Evolutionary conservation across 768 basidiomycete species (phyloP), one percentile per base, ranked within the genome.

Genomic region (Naematelia aurantialba): DNA sequence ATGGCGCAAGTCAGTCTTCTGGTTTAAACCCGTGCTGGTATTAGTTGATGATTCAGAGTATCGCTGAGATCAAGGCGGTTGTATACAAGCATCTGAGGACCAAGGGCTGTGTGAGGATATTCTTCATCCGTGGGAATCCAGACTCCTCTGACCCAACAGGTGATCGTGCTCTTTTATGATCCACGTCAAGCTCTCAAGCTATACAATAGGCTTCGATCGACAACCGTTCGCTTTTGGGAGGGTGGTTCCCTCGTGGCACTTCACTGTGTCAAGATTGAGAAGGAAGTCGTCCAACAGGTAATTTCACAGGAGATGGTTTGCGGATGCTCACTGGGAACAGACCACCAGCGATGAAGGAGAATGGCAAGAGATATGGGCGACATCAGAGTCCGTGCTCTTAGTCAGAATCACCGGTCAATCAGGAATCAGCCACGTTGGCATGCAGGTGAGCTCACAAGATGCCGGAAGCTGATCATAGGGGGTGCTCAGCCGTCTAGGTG

Each of bases 11-110:
- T 67, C 29, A 52, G 56, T n/a, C 27, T 17, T 19, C 13, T 17
- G 13, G n/a, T 25, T 11, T 12, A 19, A 21, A 2, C 21, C 11
- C 21, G 14, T 17, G 21, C 44, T 5, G 14, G 11, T 22, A 3
- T 4, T 4, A 48, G 17, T 14, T 30, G 21, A 89, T 91, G 67
- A 84, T 84, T 10, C 86, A 86, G 44, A 90, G 89, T 0, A 81
- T 93, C 21, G 80, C 84, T 5, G 89, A 93, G 66, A 82, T 93
- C 34, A 85, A 89, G 5, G 81, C 84, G 1, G 83, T 96, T 31
- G 85, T 87, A 1, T 77, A 79, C 55, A 93, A 93, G 76, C 52
- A 54, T 30, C 56, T 68, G 14, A 47, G 49, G 29, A 45, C 29
- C 3, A 57, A 48, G 26, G 67, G 69, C 13, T 60, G 21, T 46